Evolutionary conservation across 108 stramenopile species (phyloP).

Genomic region (Pseudonitzschia pungens): DNA sequence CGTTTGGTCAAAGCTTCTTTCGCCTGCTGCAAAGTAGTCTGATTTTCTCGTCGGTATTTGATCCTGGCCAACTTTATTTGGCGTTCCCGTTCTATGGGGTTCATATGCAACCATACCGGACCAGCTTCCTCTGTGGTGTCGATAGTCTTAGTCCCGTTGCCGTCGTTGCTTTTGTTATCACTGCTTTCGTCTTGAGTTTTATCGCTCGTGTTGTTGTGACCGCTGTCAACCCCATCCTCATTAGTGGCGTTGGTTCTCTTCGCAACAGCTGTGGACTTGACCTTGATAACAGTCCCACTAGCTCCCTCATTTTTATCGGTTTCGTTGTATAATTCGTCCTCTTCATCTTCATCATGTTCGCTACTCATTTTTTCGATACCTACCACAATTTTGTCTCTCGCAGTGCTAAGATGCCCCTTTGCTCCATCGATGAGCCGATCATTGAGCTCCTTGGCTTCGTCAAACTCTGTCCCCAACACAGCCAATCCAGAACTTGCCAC

Average conservation of each 20-base stretch:
- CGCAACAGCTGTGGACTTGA: background rate
- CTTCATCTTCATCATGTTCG: background rate
- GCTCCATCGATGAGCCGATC: slow-evolving; percentile 30
- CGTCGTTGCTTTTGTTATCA: background rate
- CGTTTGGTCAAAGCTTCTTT: slow-evolving; percentile 15
- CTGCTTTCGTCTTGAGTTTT: background rate
- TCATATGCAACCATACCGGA: slow-evolving; percentile 15
- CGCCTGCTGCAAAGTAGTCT: slow-evolving; percentile 1
- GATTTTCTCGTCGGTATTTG: slow-evolving; percentile 7
- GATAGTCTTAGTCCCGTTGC: background rate
- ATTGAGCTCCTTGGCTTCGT: slow-evolving; percentile 31
- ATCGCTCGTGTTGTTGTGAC: background rate
- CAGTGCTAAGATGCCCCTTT: slow-evolving; percentile 17
- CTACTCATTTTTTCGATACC: slow-evolving; percentile 29
- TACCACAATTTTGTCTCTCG: slow-evolving; percentile 18
- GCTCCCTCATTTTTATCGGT: background rate
- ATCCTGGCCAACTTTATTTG: slow-evolving; percentile 16
- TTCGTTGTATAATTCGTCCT: background rate
- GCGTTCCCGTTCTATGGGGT: slow-evolving; percentile 17
- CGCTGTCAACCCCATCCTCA: background rate
- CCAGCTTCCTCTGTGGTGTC: background rate
- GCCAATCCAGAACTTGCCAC: slow-evolving; percentile 51
- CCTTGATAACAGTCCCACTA: slow-evolving; percentile 1
- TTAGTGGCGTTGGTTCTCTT: background rate
- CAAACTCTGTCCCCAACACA: slow-evolving; percentile 51